Percentiles rank a stretch among this genome's conserved stretches.
Evolutionary conservation across 495 filamentous ascomycete genomes (phyloP).

Genomic region (Penicillium bovifimosum): DNA sequence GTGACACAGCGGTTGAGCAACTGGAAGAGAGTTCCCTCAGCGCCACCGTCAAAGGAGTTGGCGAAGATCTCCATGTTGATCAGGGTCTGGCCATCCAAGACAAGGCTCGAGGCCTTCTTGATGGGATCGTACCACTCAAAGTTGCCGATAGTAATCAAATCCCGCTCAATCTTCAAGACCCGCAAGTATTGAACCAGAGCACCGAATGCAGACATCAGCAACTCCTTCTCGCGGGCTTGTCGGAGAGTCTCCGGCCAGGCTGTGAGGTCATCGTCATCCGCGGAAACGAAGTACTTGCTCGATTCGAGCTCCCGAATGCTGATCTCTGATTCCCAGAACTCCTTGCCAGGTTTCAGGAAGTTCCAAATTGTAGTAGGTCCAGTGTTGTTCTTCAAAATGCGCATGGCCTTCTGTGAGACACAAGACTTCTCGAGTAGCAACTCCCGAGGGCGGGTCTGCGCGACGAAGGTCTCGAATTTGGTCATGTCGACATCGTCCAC

Average conservation of each 20-base stretch:
- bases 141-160: constrained; percentile 82
- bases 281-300: constrained; percentile 69
- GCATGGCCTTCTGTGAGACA: constrained; percentile 74
- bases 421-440: constrained; percentile 83
- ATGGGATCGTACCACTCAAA: constrained; percentile 93
- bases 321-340: constrained; percentile 87
- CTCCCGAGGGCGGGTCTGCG: constrained; percentile 87
- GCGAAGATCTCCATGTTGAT: constrained; percentile 97
- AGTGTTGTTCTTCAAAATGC: constrained; percentile 97
- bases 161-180: constrained; percentile 81
- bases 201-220: constrained; percentile 89
- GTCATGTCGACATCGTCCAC: constrained; percentile 90
- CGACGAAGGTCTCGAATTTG: constrained; percentile 96
- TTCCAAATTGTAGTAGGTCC: constrained; percentile 94
- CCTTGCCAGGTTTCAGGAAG: constrained; percentile 75
- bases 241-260: constrained; percentile 77
- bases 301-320: constrained; percentile 77
- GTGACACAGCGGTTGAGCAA: constrained; percentile 93
- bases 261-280: constrained; percentile 55
- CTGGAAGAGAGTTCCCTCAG: constrained; percentile 80
- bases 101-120: constrained; percentile 82
- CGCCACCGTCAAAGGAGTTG: constrained; percentile 83
- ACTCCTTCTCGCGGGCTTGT: constrained; percentile 69
- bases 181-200: constrained; percentile 84
- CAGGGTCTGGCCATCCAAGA: constrained; percentile 92